phyloP scores from a whole-genome alignment of 495 filamentous ascomycete genomes.

The Penicillium mononematosum region DNA sequence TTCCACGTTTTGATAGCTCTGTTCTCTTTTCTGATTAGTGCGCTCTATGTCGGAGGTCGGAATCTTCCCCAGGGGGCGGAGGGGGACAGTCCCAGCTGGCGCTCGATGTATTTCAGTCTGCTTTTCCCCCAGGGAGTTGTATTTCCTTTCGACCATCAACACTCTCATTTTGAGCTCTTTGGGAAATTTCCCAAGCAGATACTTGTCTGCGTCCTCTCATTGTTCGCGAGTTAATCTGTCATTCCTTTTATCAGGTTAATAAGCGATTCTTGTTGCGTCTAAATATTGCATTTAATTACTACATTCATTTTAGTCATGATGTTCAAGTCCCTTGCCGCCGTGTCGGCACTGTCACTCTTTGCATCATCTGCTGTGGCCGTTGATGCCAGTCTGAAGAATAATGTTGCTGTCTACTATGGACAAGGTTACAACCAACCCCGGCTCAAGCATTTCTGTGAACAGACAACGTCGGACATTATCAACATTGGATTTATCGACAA shows the following conservation, averaged over 20 bases:
- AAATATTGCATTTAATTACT: conserved; percentile 9
- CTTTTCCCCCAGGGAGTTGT: not conserved
- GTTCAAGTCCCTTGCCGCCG: conserved; percentile 32
- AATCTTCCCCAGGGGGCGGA: conserved; percentile 6
- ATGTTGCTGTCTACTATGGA: conserved; percentile 66
- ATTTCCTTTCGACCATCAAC: conserved; percentile 14
- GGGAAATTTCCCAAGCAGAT: conserved; percentile 37
- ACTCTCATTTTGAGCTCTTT: conserved; percentile 25
- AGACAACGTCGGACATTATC: conserved; percentile 63
- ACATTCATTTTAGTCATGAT: conserved; percentile 34
- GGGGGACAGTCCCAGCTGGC: not conserved
- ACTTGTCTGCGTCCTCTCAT: conserved; percentile 53
- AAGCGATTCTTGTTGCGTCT: conserved; percentile 15
- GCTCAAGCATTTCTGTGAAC: conserved; percentile 57
- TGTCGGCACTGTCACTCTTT: conserved; percentile 32
- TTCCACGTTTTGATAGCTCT: conserved; percentile 7
- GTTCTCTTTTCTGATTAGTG: conserved; percentile 13
- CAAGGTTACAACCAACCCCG: conserved; percentile 47
- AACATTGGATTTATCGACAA: conserved; percentile 63
- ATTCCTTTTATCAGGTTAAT: conserved; percentile 22
- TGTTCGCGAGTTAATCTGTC: conserved; percentile 19
- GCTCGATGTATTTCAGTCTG: conserved; percentile 1
- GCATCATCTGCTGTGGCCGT: conserved; percentile 46
- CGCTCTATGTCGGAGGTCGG: conserved; percentile 11
- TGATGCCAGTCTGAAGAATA: conserved; percentile 47